Base-by-base conservation (phyloP, 352 stramenopile genomes). In the Phytophthora ramorum region DNA sequence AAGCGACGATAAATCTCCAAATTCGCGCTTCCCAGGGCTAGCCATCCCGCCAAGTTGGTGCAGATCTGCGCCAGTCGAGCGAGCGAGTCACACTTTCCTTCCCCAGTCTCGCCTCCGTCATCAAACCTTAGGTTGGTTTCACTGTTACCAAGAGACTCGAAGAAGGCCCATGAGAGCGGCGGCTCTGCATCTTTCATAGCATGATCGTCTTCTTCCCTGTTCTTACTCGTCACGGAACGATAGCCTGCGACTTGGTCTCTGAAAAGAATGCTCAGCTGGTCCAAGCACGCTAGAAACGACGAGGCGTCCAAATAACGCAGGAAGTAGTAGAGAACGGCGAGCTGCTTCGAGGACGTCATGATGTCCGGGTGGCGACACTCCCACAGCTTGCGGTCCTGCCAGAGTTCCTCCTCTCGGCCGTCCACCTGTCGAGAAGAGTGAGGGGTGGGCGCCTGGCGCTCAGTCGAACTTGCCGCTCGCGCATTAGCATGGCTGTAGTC, bases 301-400 rank as follows among this genome's bases (percentile, higher is more conserved):
- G 49, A 63, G 14, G 75, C 75, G 10, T 77, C 64, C n/a, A 76
- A 47, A 54, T 62, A 43, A 13, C 51, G 44, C 7, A 90, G 52
- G 37, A 90, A 88, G 35, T 73, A 61, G 40, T 71, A 74, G 9
- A 90, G 50, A 14, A 90, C 73, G 8, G 66, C 69, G 24, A 90
- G 57, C 12, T 83, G 75, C 63, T 90, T 90, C 43, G 77, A 78
- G 47, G 75, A 73, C 44, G 63, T 68, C 52, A 87, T 72, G 8
- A 70, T 67, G 43, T 67, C 63, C 7, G 28, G 52, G 38, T 90
- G 69, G 4, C 50, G 47, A 20, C 64, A 73, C 51, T 79, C 77
- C 81, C 79, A 88, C 37, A 84, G 44, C 38, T 66, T 78, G 19
- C 78, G 61, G 24, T 82, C 72, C 34, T 71, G 56, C 69, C 72